Evolutionary conservation across 805 yeast species (phyloP).

Genomic region (Candida maesae): DNA sequence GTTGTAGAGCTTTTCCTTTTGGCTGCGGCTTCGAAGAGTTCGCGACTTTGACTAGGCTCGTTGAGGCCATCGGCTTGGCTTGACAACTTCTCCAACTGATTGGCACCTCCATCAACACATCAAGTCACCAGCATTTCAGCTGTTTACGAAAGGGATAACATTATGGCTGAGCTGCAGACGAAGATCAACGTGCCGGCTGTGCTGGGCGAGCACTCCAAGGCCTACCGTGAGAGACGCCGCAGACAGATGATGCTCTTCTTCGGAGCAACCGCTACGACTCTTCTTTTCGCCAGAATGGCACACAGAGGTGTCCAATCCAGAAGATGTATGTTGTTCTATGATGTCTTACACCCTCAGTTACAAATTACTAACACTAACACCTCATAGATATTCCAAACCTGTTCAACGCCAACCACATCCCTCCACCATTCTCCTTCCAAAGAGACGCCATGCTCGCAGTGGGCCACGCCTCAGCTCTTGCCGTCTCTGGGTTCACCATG

Average conservation of each 20-base stretch:
- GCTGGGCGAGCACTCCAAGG: slow-evolving; percentile 13
- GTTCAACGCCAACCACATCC: slow-evolving; percentile 82
- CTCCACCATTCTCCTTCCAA: slow-evolving; percentile 77
- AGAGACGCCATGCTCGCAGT: slow-evolving; percentile 86
- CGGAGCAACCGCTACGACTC: slow-evolving; percentile 67
- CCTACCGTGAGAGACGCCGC: slow-evolving; percentile 46
- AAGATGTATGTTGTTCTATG: slow-evolving; percentile 31
- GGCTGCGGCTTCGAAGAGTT: too few relatives aligned
- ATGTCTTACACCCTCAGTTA: too few relatives aligned
- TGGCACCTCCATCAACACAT: too few relatives aligned
- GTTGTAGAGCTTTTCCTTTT: too few relatives aligned
- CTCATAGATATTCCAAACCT: slow-evolving; percentile 54
- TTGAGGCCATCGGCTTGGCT: too few relatives aligned
- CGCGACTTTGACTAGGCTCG: too few relatives aligned
- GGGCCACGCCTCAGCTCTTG: slow-evolving; percentile 71
- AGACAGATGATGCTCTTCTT: slow-evolving; percentile 69
- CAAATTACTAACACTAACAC: slow-evolving; percentile 13
- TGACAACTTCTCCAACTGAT: too few relatives aligned
- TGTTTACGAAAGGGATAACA: too few relatives aligned
- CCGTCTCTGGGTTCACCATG: slow-evolving; percentile 72
- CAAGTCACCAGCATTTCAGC: too few relatives aligned
- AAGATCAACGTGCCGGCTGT: slow-evolving; percentile 14
- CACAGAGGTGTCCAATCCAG: slow-evolving; percentile 70
- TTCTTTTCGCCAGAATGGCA: slow-evolving; percentile 69
- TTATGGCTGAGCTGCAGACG: not conserved